Evolutionary conservation across 805 yeast genomes (phyloP).

Genomic region (Lipomyces sp.): DNA sequence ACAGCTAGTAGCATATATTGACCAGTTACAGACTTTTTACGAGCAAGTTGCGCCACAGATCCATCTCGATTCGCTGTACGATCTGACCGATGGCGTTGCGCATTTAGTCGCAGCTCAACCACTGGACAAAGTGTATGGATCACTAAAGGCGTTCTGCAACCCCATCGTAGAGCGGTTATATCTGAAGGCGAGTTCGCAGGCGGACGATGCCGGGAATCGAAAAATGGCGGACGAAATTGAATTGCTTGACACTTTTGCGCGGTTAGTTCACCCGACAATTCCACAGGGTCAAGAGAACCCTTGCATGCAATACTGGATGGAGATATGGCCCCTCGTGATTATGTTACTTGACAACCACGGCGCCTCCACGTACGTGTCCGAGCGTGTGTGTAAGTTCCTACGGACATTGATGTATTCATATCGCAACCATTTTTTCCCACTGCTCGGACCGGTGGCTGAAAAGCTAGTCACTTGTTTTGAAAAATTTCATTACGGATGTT

Average conservation of each 20-base stretch:
- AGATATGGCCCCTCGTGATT: slow-evolving; percentile 59
- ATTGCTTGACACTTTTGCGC: slow-evolving; percentile 57
- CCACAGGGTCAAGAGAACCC: slow-evolving; percentile 39
- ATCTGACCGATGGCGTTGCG: slow-evolving; percentile 85
- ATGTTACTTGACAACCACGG: slow-evolving; percentile 55
- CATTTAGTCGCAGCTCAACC: slow-evolving; percentile 66
- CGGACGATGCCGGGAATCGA: slow-evolving; percentile 41
- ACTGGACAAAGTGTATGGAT: slow-evolving; percentile 48
- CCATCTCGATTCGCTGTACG: slow-evolving; percentile 67
- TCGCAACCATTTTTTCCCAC: slow-evolving; percentile 53
- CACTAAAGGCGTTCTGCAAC: slow-evolving; percentile 60
- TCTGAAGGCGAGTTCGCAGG: slow-evolving; percentile 32
- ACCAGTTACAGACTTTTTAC: slow-evolving; percentile 73
- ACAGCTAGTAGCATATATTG: slow-evolving; percentile 61
- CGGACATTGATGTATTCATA: slow-evolving; percentile 63
- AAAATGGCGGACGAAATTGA: slow-evolving; percentile 73
- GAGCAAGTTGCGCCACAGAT: slow-evolving; percentile 51
- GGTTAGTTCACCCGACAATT: slow-evolving; percentile 50
- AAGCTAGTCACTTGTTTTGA: slow-evolving; percentile 68
- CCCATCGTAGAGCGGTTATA: slow-evolving; percentile 50
- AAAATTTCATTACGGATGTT: slow-evolving; percentile 70
- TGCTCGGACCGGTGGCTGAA: slow-evolving; percentile 62
- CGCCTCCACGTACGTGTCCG: slow-evolving; percentile 61
- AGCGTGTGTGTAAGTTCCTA: slow-evolving; percentile 66
- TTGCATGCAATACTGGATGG: slow-evolving; percentile 52